Base-by-base conservation (phyloP, 352 stramenopile genomes). In the Aphanomyces euteiches region DNA sequence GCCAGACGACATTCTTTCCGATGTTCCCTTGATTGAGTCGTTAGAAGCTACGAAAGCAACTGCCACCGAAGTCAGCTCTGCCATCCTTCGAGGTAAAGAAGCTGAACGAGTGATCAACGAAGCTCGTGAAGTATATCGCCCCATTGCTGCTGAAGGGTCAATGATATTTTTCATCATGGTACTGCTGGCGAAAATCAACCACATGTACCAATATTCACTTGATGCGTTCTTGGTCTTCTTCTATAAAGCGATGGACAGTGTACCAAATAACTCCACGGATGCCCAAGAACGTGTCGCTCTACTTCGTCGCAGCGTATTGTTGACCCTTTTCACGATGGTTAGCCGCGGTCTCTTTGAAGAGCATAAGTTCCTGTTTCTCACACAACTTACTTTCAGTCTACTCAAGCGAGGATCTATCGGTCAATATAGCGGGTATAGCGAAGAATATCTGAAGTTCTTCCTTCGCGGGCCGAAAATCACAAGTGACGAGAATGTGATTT, bases 201-300 rank as follows among this genome's bases (percentile, higher is more conserved):
- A 95, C 79, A 97, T 97, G 90, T 97, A 98, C 69, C 89, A 96
- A 37, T 98, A 97, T 76, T 97, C 88, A 21, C 84, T 98, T 38
- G 92, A 97, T 66, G 90, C 83, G 7, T 95, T 92, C 71, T 90
- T 94, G 79, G 90, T 86, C 5, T 95, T 94, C 53, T 95, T 94
- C 72, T 94, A 89, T 56, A 79, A 89, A 5, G 82, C 87, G 4
- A 79, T 97, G 83, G 71, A 90, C 66, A 79, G 82, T 40, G 73
- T 97, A 39, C 17, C 65, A 2, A 12, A 56, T 5, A 36, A 39
- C 8, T 81, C 80, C 28, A 45, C 79, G 7, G 71, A 69, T 4
- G 79, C 83, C 5, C 74, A 82, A 57, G 86, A 89, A 58, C 83
- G 84, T 2, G 86, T 90, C 1, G 77, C 78, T 0, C 57, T 85